Evolutionary conservation across 2,329 filamentous ascomycete species (phyloP).

Genomic region (Madurella mycetomatis): DNA sequence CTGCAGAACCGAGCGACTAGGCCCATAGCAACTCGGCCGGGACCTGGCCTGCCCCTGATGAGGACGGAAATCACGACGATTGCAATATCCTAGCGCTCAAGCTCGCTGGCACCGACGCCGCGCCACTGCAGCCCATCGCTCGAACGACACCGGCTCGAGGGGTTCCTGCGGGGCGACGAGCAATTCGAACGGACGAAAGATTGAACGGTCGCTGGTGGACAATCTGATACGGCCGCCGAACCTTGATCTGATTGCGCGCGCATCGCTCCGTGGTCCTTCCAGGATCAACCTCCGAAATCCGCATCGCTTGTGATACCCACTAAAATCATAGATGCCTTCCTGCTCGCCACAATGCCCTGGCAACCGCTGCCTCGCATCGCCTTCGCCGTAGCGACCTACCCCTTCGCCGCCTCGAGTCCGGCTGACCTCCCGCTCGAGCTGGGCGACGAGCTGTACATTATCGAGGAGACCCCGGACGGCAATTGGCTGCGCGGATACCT

Average conservation of each 20-base stretch:
- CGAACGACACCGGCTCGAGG: neutral
- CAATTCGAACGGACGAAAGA: neutral
- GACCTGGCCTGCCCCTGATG: slow-evolving; percentile 4
- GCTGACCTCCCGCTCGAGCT: slow-evolving; percentile 95
- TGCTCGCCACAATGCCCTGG: slow-evolving; percentile 73
- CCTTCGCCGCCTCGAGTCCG: slow-evolving; percentile 79
- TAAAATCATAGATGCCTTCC: slow-evolving; percentile 24
- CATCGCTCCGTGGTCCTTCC: neutral
- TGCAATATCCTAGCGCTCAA: slow-evolving; percentile 1
- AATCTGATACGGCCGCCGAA: slow-evolving; percentile 2
- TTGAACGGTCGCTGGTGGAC: neutral
- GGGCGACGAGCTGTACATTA: slow-evolving; percentile 97
- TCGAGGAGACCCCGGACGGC: slow-evolving; percentile 88
- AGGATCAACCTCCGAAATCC: neutral
- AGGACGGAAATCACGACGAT: slow-evolving; percentile 4
- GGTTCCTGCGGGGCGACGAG: neutral
- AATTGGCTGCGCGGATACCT: slow-evolving; percentile 95
- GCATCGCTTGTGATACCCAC: slow-evolving; percentile 1
- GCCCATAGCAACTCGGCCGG: no score
- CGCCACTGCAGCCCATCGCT: neutral
- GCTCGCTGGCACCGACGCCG: neutral
- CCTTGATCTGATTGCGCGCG: neutral
- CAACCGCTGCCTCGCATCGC: slow-evolving; percentile 93
- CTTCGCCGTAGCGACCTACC: slow-evolving; percentile 94
- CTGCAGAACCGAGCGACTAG: neutral